Conservation (phyloP, 805 yeast species). For the Candida xiaguanensis region DNA sequence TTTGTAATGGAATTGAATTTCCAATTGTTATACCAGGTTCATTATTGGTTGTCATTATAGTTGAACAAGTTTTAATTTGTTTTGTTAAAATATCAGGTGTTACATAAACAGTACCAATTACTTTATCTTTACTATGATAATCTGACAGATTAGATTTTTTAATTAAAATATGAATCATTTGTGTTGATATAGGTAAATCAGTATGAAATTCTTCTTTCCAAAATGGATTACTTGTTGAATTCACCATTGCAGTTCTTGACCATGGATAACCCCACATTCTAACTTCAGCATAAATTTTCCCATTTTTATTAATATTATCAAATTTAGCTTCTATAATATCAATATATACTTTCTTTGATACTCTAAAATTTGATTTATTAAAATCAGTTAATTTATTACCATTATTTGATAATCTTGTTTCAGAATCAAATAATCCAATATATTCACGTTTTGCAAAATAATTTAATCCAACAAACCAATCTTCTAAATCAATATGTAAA, state of each 20-base stretch:
- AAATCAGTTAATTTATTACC: conserved; percentile 13
- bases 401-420: conserved; percentile 2
- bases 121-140: conserved; percentile 33
- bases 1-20: conserved; percentile 6
- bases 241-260: conserved; percentile 71
- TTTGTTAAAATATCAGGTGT: conserved; percentile 48
- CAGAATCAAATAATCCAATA: conserved; percentile 26
- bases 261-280: conserved; percentile 69
- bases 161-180: conserved; percentile 47
- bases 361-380: conserved; percentile 41
- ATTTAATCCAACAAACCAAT: conserved; percentile 68
- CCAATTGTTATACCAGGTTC: conserved; percentile 5
- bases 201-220: conserved; percentile 78
- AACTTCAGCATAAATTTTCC: conserved; percentile 62
- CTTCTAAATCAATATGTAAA: conserved; percentile 65
- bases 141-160: conserved; percentile 28
- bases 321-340: conserved; percentile 67
- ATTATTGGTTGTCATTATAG: conserved; percentile 28
- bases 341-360: conserved; percentile 50
- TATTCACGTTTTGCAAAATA: conserved; percentile 62
- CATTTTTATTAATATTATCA: conserved; percentile 16
- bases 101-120: conserved; percentile 51
- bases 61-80: conserved; percentile 21
- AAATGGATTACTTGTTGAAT: conserved; percentile 52
- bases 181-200: conserved; percentile 55